Base-by-base conservation (phyloP, 2,329 filamentous ascomycete genomes). In the Aspergillus glaucus region DNA sequence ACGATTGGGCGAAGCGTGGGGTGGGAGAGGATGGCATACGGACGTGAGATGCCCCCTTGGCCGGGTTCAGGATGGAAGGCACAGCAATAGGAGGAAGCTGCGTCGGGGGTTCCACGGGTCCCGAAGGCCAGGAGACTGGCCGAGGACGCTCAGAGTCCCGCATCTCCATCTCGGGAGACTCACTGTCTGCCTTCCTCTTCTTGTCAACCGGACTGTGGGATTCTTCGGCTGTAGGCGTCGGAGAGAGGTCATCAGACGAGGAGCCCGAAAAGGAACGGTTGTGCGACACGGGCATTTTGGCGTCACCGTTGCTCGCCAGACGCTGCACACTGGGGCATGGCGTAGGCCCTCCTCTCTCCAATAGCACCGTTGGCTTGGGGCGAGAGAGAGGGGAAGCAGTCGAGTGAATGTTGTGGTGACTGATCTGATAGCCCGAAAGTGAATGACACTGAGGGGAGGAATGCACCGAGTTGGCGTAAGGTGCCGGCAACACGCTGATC, bases 31-130 rank as follows among this genome's bases (percentile, higher is more conserved):
- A 66, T 17, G 60, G 59, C 26, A 61, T 57, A 15, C 56, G 61
- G 9, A 57, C 55, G 44, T 61, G 64, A 44, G 61, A 55, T 26
- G 58, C 45, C 45, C 63, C 62, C 19, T 62, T 52, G 4, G 67
- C 59, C 9, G 65, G 67, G 43, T 72, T 72, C 51, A 72, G 52
- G 48, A 72, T 72, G 9, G 69, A 60, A 49, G 69, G 67, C n/a
- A 72, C 66, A 8, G 65, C 68, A 51, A 71, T 66, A 22, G 67
- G 63, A 37, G 68, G 65, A 40, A 64, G 60, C 40, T 61, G 59
- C 6, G 57, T 51, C 14, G 60, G 62, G n/a, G 64, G 65, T 45
- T 69, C 66, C 47, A 65, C 60, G 8, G 63, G 64, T 3, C 58
- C 60, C 48, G 66, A 66, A 40, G 63, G 63, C 66, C 66, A 69